These are phyloP conservation scores for Exsudoporus frostii DNA, from an alignment of 768 basidiomycete species.

Conservation along the genomic window DNA sequence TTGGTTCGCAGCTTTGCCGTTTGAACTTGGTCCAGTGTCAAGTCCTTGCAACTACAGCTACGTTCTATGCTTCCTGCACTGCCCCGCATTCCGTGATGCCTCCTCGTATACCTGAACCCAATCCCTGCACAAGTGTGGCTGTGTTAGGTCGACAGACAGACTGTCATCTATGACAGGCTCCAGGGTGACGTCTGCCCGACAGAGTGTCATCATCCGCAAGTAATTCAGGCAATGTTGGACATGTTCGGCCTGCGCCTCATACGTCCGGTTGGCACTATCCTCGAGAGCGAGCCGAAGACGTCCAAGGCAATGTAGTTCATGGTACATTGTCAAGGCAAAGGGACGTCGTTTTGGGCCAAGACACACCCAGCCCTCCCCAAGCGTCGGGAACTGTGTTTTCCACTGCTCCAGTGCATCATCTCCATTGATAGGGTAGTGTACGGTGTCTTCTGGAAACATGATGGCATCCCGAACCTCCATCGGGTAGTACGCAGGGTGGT, in stretches of 20 bases:
- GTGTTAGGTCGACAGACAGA: constrained; percentile 19
- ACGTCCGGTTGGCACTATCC: constrained; percentile 11
- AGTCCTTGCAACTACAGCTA: background rate
- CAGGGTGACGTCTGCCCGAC: constrained; percentile 46
- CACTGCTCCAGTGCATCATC: constrained; percentile 20
- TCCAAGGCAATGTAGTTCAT: constrained; percentile 38
- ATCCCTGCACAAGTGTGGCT: constrained; percentile 27
- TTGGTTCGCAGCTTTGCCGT: too few relatives aligned
- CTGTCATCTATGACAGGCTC: constrained; percentile 35
- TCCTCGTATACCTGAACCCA: constrained; percentile 27
- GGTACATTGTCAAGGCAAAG: constrained; percentile 37
- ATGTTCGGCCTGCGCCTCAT: constrained; percentile 20
- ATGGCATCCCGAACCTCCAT: constrained; percentile 20
- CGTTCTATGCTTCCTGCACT: constrained; percentile 5
- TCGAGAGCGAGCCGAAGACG: constrained; percentile 25
- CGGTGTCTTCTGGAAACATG: constrained; percentile 27
- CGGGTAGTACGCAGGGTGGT: constrained; percentile 26
- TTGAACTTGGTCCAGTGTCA: background rate
- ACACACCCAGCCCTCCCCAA: constrained; percentile 23
- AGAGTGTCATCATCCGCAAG: constrained; percentile 44
- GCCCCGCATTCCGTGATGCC: constrained; percentile 12
- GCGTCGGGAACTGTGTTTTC: constrained; percentile 22
- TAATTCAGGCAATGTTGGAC: constrained; percentile 49
- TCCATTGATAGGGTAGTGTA: constrained; percentile 25
- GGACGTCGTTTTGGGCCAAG: constrained; percentile 28